Conservation (phyloP, 1,284 basidiomycete genomes). For the Uromyces viciae-fabae region DNA sequence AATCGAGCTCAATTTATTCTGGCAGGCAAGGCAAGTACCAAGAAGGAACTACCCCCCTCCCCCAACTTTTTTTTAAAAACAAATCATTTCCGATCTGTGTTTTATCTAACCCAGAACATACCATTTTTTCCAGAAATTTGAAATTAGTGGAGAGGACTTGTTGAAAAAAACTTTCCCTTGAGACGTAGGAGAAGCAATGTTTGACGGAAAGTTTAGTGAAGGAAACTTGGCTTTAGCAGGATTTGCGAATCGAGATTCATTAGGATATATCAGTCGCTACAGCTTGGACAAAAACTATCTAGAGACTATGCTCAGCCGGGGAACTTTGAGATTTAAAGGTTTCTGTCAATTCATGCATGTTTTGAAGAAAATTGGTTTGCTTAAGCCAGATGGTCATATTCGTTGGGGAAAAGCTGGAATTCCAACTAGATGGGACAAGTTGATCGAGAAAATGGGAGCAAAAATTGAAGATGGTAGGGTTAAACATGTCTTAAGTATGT, state of each 20-base stretch:
- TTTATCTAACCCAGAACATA: conserved; percentile 51
- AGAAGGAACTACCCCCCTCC: too few species aligned
- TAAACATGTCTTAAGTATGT: conserved; percentile 55
- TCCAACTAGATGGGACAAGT: conserved; percentile 49
- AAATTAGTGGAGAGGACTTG: conserved; percentile 63
- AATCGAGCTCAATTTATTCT: conserved; percentile 73
- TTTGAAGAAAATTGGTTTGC: conserved; percentile 71
- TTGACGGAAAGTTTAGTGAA: conserved; percentile 57
- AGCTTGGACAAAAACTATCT: conserved; percentile 61
- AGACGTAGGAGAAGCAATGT: conserved; percentile 62
- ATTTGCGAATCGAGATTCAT: conserved; percentile 79
- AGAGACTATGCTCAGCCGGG: conserved; percentile 72
- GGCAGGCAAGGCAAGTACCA: conserved; percentile 59
- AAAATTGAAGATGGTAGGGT: conserved; percentile 47
- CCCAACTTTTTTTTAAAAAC: too few species aligned
- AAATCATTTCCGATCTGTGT: neutral
- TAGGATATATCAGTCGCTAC: conserved; percentile 73
- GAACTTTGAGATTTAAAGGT: conserved; percentile 84
- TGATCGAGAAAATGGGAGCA: conserved; percentile 51
- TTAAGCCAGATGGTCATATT: conserved; percentile 53
- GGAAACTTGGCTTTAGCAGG: conserved; percentile 69
- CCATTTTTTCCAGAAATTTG: conserved; percentile 56
- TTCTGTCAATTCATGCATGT: conserved; percentile 72
- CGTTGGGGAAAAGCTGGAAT: neutral
- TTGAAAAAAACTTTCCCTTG: conserved; percentile 64